Percentiles rank a stretch among this genome's conserved stretches.
Conservation (phyloP, 2,329 filamentous ascomycete species). For the Phoma sp. region DNA sequence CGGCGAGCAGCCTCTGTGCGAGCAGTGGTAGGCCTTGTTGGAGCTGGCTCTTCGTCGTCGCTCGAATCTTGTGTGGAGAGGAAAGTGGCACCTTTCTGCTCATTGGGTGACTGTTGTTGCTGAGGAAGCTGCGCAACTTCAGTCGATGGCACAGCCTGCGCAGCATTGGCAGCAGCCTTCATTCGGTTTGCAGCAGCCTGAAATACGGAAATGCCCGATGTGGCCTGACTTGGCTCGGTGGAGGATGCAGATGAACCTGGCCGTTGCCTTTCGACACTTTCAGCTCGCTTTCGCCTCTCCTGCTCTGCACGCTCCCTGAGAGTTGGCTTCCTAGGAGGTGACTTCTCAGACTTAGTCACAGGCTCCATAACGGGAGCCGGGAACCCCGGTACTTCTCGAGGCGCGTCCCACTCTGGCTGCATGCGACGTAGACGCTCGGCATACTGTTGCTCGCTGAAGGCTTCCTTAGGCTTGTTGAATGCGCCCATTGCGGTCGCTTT, state of each 20-base stretch:
- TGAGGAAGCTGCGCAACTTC: slow-evolving; percentile 2
- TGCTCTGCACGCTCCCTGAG: slow-evolving; percentile 47
- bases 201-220: slow-evolving; percentile 54
- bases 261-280: slow-evolving; percentile 33
- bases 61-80: slow-evolving; percentile 42
- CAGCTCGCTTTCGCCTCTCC: slow-evolving; percentile 43
- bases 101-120: slow-evolving; percentile 24
- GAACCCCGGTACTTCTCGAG: slow-evolving; percentile 52
- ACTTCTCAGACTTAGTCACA: slow-evolving; percentile 25
- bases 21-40: slow-evolving; percentile 22
- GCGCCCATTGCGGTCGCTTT: slow-evolving; percentile 79
- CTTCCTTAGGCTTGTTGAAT: slow-evolving; percentile 75
- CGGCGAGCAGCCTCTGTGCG: slow-evolving; percentile 34
- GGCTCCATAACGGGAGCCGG: slow-evolving; percentile 13
- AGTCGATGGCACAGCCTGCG: slow-evolving; percentile 25
- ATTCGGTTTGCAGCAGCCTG: slow-evolving; percentile 55
- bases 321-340: slow-evolving; percentile 35
- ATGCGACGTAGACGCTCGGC: slow-evolving; percentile 82
- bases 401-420: slow-evolving; percentile 73
- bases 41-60: slow-evolving; percentile 40
- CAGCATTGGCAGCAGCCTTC: slow-evolving; percentile 41
- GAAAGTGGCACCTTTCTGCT: slow-evolving; percentile 34
- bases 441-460: slow-evolving; percentile 86
- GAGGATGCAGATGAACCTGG: slow-evolving; percentile 36
- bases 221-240: slow-evolving; percentile 38